Evolutionary conservation across 1,284 basidiomycete species (phyloP), one percentile per base, ranked within the genome.

Genomic region (Malassezia restricta): DNA sequence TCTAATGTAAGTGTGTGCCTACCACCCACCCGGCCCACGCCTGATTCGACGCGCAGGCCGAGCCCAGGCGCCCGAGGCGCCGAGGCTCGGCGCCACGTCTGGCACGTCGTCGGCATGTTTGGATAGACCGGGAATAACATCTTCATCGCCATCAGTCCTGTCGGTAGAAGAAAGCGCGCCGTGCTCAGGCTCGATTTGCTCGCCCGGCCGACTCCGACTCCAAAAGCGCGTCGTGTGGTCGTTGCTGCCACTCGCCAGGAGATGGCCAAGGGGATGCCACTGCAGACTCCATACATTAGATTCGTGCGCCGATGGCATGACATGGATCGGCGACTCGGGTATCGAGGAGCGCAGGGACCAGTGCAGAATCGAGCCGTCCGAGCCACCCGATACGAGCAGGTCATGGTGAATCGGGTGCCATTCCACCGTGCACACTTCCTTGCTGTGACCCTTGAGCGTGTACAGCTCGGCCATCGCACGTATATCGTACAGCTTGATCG

Each of bases 181-280:
- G 43, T 31, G 30, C 9, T 45, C 17, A n/a, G 40, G 39, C 29
- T 55, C 47, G 14, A 37, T 27, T 7, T 42, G 41, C 42, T 59
- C 59, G 27, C 86, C 86, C 0, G 82, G 89, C 42, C 84, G 78
- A 61, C 87, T 85, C 47, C 92, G 81, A 50, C 84, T 84, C 92
- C 94, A 98, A 79, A 96, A 98, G 11, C 91, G 82, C 12, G 92
- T 94, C 9, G 91, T 94, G 75, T 94, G 89, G 77, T 98, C 92
- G 76, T 95, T 96, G 30, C 85, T 87, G 8, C 86, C 94, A 51
- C 81, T 84, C 60, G 85, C 89, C 58, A 98, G 82, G 59, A 96
- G 79, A 75, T 98, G 91, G 0, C 94, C 92, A 8, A 96, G 80
- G 0, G 92, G 92, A 76, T 98, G 92, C 80, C 84, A 98, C 5